Conservation (phyloP, 352 stramenopile genomes). For the Thalassiosira ordinaria region DNA sequence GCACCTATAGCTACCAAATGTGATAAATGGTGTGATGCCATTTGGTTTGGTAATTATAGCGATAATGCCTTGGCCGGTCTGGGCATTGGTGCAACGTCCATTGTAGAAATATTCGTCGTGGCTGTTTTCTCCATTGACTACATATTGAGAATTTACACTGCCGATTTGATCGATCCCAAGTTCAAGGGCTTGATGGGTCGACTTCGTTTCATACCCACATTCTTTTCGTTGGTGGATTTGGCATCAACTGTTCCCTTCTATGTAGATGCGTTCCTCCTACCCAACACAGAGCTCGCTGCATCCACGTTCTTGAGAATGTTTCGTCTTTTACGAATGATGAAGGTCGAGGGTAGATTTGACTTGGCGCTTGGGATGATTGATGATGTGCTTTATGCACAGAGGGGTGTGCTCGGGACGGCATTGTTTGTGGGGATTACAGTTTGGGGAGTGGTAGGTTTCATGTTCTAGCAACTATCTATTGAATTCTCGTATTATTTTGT, state of each 20-base stretch:
- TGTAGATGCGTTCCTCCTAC: slow-evolving; percentile 81
- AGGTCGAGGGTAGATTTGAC: slow-evolving; percentile 83
- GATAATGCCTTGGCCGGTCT: slow-evolving; percentile 69
- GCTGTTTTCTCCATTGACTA: slow-evolving; percentile 85
- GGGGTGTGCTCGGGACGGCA: slow-evolving; percentile 77
- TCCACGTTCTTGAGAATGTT: slow-evolving; percentile 87
- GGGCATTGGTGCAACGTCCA: slow-evolving; percentile 67
- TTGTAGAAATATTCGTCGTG: slow-evolving; percentile 81
- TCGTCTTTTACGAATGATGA: slow-evolving; percentile 87
- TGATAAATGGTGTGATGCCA: slow-evolving; percentile 61
- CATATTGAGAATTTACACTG: slow-evolving; percentile 74
- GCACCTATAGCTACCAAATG: slow-evolving; percentile 39
- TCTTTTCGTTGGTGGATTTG: slow-evolving; percentile 86
- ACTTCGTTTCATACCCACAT: slow-evolving; percentile 72
- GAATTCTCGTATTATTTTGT: too few relatives aligned
- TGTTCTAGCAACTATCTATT: too few relatives aligned
- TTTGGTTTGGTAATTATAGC: slow-evolving; percentile 79
- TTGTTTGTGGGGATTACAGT: slow-evolving; percentile 85
- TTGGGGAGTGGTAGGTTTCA: slow-evolving; percentile 68
- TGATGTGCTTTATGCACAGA: slow-evolving; percentile 75
- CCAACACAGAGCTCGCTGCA: slow-evolving; percentile 61
- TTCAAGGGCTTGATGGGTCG: slow-evolving; percentile 60
- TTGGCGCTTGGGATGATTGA: slow-evolving; percentile 68
- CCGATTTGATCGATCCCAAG: slow-evolving; percentile 70
- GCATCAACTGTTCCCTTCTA: slow-evolving; percentile 86